These are phyloP conservation scores for Myrmaecium sp. DNA, from an alignment of 2,329 filamentous ascomycete genomes.

Conservation along the genomic window DNA sequence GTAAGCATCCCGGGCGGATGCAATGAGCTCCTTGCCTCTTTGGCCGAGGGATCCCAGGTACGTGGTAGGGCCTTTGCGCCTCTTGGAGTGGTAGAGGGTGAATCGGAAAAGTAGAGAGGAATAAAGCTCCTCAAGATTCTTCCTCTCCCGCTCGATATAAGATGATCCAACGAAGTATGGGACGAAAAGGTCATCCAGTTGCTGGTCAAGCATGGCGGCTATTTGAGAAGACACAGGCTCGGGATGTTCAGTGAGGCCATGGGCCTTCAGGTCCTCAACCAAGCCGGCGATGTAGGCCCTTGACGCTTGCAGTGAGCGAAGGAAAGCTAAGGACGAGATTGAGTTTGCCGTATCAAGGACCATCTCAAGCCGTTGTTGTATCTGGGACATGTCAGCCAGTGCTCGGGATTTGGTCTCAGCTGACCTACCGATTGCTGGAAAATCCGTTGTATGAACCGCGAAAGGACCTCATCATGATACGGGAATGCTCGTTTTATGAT, in stretches of 20 bases:
- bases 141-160: conserved; percentile 49
- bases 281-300: conserved; percentile 73
- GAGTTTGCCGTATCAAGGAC: conserved; percentile 88
- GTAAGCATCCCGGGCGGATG: conserved; percentile 80
- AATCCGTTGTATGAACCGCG: conserved; percentile 83
- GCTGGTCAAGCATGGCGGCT: conserved; percentile 50
- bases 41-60: conserved; percentile 89
- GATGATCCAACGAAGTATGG: conserved; percentile 49
- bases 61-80: conserved; percentile 76
- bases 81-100: conserved; percentile 77
- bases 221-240: conserved; percentile 80
- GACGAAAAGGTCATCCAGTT: conserved; percentile 49
- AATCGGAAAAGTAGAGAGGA: conserved; percentile 92
- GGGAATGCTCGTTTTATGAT: conserved; percentile 96
- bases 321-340: conserved; percentile 79
- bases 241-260: conserved; percentile 88
- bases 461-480: conserved; percentile 84
- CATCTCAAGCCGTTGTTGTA: conserved; percentile 90
- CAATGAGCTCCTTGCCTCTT: conserved; percentile 73
- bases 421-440: conserved; percentile 65
- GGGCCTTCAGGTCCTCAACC: conserved; percentile 83
- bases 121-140: conserved; percentile 62
- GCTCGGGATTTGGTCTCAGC: neutral
- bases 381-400: conserved; percentile 18
- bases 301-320: conserved; percentile 80